Base-by-base conservation (phyloP, 768 basidiomycete species). In the Rhizopogon vesiculosus region DNA sequence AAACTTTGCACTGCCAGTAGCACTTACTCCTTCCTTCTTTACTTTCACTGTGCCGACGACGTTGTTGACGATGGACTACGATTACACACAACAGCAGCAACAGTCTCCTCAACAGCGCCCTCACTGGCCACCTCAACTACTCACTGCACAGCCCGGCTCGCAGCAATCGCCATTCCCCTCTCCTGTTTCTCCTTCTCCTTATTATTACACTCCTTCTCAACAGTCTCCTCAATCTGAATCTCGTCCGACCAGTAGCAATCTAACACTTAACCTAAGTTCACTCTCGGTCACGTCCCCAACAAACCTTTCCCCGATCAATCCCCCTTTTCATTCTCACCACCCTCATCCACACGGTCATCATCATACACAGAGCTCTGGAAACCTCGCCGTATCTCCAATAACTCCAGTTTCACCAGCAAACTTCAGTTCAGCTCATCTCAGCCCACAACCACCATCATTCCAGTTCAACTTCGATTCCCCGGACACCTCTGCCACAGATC, bases 231-330 rank as follows among this genome's bases (percentile, higher is more conserved):
- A 52, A 10, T 62, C 64, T 0, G 65, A 65, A 10, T 19, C 64
- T 0, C 61, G 59, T 40, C 66, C 63, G 40, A 67, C 64, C 22
- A 62, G 74, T n/a, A 69, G 77, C 38, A 65, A 74, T 1, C 75
- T 89, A 43, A 81, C 84, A 31, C 80, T 90, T 66, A 90, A 89
- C 66, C 75, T 91, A 55, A 83, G 82, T 25, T 77, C 80, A 1
- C 78, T 90, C 51, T 74, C 81, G 49, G 87, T 90, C 53, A 70
- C 85, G 42, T 87, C 85, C 19, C 86, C 86, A 8, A 76, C 83
- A 7, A 81, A 81, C 57, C 75, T 84, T 52, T 87, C 86, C 12
- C 85, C 87, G 44, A 80, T 83, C 65, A 80, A 76, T 18, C 76
- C 78, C 72, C 65, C 61, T 72, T 57, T 66, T 62, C 54, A 59